phyloP scores from a whole-genome alignment of 2,329 filamentous ascomycete species.

The Lithohypha guttulata region DNA sequence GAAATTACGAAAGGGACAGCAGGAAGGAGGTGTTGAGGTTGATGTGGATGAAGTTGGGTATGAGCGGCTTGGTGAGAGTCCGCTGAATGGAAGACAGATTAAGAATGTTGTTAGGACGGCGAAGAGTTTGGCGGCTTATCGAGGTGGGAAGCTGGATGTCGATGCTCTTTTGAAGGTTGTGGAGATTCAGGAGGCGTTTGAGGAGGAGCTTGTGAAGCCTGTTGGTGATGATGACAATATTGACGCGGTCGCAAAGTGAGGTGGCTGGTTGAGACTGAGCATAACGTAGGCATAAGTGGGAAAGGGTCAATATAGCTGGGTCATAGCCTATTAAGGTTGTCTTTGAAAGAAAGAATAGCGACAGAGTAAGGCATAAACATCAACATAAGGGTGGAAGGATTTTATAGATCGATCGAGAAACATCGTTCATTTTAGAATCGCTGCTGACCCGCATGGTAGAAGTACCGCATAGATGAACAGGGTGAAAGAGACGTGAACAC shows the following conservation, averaged over 20 bases:
- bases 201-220: constrained; percentile 71
- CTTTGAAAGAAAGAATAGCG: too few species aligned
- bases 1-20: constrained; percentile 50
- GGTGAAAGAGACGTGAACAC: too few species aligned
- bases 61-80: constrained; percentile 54
- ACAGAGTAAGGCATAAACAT: too few species aligned
- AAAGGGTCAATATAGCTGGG: too few species aligned
- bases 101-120: constrained; percentile 80
- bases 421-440: too few species aligned
- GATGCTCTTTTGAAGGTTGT: constrained; percentile 69
- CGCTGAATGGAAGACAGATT: constrained; percentile 65
- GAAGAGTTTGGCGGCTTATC: constrained; percentile 70
- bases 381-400: too few species aligned
- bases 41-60: constrained; percentile 62
- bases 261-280: too few species aligned
- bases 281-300: too few species aligned
- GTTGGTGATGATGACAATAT: constrained; percentile 72
- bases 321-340: too few species aligned
- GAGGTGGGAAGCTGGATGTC: constrained; percentile 61
- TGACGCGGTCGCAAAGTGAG: constrained; percentile 5
- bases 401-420: too few species aligned
- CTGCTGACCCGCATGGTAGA: too few species aligned
- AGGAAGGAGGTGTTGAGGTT: constrained; percentile 44
- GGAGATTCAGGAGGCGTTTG: constrained; percentile 52
- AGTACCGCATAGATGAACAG: too few species aligned